Conservation (phyloP, 2,329 filamentous ascomycete species). For the Teratosphaeria pseudoeucalypti region DNA sequence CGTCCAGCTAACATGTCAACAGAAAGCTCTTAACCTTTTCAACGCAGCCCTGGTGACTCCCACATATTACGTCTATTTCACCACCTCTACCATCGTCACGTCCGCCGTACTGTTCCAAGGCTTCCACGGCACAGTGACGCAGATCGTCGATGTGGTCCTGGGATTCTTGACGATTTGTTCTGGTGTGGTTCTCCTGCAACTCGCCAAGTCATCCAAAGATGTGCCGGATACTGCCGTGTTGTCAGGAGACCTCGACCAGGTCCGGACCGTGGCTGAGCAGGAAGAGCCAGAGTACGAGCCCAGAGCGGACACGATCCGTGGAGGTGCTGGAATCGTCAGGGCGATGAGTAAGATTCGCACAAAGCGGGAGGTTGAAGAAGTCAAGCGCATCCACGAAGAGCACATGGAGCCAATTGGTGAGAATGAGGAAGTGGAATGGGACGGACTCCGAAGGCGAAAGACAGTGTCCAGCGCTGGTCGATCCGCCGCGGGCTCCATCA, state of each 20-base stretch:
- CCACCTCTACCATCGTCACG: slow-evolving; percentile 86
- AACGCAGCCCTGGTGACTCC: slow-evolving; percentile 95
- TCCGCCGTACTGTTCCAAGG: slow-evolving; percentile 87
- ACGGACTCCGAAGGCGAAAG: slow-evolving; percentile 69
- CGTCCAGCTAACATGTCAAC: slow-evolving; percentile 4
- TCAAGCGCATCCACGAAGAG: slow-evolving; percentile 68
- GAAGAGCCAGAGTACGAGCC: slow-evolving; percentile 95
- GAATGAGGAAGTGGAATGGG: slow-evolving; percentile 70
- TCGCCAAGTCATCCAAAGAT: slow-evolving; percentile 97
- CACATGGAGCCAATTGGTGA: slow-evolving; percentile 64
- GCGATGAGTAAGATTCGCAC: slow-evolving; percentile 66
- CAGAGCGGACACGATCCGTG: slow-evolving; percentile 90
- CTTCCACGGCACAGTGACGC: slow-evolving; percentile 73
- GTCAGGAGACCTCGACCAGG: slow-evolving; percentile 84
- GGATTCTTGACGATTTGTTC: slow-evolving; percentile 91
- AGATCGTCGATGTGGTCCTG: slow-evolving; percentile 81
- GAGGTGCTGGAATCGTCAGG: slow-evolving; percentile 76
- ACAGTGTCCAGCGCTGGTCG: slow-evolving; percentile 38
- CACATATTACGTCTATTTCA: slow-evolving; percentile 98
- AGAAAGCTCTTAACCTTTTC: slow-evolving; percentile 98
- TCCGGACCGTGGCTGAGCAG: slow-evolving; percentile 88
- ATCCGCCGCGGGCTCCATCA: slow-evolving; percentile 30
- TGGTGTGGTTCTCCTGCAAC: slow-evolving; percentile 80
- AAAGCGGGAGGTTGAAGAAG: slow-evolving; percentile 70
- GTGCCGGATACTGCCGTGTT: slow-evolving; percentile 91